phyloP scores from a whole-genome alignment of 1,284 basidiomycete genomes.

The Omphalotus olearius region DNA sequence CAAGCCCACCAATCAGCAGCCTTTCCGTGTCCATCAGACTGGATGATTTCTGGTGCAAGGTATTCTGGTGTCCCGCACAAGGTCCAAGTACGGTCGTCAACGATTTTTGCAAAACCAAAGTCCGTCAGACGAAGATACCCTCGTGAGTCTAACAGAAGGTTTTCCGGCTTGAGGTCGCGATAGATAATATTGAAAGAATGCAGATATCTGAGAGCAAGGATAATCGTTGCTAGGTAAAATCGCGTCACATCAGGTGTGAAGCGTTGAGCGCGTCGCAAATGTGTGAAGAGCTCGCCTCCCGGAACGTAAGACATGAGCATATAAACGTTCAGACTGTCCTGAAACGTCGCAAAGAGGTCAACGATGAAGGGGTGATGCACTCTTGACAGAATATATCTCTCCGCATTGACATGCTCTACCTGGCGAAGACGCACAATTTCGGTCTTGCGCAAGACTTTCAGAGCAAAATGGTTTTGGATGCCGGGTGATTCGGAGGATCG shows the following conservation, averaged over 20 bases:
- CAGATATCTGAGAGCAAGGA: conserved; percentile 92
- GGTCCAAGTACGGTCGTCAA: conserved; percentile 99
- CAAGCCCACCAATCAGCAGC: conserved; percentile 99
- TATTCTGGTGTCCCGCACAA: conserved; percentile 98
- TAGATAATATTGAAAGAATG: conserved; percentile 99
- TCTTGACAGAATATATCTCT: conserved; percentile 90
- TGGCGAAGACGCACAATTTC: conserved; percentile 96
- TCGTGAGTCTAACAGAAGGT: conserved; percentile 90
- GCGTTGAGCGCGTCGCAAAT: conserved; percentile 86
- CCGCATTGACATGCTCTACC: conserved; percentile 97
- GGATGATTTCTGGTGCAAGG: conserved; percentile 92
- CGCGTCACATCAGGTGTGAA: conserved; percentile 98
- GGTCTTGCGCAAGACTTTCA: conserved; percentile 91
- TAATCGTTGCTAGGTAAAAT: conserved; percentile 97
- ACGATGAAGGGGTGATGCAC: conserved; percentile 82
- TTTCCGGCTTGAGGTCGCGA: conserved; percentile 97
- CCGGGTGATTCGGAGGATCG: conserved; percentile 43
- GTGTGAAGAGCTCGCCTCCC: conserved; percentile 95
- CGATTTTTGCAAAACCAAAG: conserved; percentile 98
- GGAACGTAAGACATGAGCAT: conserved; percentile 99
- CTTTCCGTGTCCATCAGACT: conserved; percentile 97
- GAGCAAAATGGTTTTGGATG: conserved; percentile 73
- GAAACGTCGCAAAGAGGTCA: conserved; percentile 92
- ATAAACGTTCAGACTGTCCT: conserved; percentile 93
- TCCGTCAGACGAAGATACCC: conserved; percentile 97